These are phyloP conservation scores for Suillus brevipes DNA, from an alignment of 768 basidiomycete genomes.

Conservation along the genomic window DNA sequence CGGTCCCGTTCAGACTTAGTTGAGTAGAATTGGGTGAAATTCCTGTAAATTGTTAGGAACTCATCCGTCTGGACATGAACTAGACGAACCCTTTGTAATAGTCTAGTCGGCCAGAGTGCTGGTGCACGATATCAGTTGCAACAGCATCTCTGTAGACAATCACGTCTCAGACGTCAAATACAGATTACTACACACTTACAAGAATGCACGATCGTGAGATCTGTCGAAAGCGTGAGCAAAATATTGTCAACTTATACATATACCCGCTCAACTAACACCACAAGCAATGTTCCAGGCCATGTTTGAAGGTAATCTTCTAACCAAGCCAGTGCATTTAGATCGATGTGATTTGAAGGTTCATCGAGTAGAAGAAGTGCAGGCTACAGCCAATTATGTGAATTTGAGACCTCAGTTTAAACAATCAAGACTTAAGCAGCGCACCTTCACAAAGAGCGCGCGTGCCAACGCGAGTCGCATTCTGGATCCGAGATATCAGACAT, in stretches of 20 bases:
- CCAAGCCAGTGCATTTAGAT: slow-evolving; percentile 97
- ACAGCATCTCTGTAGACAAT: slow-evolving; percentile 70
- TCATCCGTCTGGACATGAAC: neutral
- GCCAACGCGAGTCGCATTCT: slow-evolving; percentile 97
- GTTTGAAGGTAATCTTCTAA: slow-evolving; percentile 96
- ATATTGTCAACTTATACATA: slow-evolving; percentile 1
- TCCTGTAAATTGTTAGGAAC: slow-evolving; percentile 45
- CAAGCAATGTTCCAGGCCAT: slow-evolving; percentile 88
- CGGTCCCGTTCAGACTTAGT: slow-evolving; percentile 95
- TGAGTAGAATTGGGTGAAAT: slow-evolving; percentile 98
- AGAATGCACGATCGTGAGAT: slow-evolving; percentile 96
- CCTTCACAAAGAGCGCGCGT: slow-evolving; percentile 95
- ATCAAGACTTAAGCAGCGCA: slow-evolving; percentile 19
- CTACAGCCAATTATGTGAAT: slow-evolving; percentile 32
- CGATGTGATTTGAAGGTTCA: slow-evolving; percentile 97
- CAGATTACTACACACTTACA: slow-evolving; percentile 45
- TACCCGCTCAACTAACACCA: slow-evolving; percentile 62
- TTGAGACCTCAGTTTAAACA: slow-evolving; percentile 10
- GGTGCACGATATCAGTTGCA: slow-evolving; percentile 98
- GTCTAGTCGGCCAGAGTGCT: slow-evolving; percentile 88
- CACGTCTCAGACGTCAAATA: neutral
- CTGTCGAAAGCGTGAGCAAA: slow-evolving; percentile 37
- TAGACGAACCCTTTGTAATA: slow-evolving; percentile 90
- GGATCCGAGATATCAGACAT: neutral
- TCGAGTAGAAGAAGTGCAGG: slow-evolving; percentile 79